These are phyloP conservation scores for Rhodotorula sp. DNA, from an alignment of 1,284 basidiomycete species.

Conservation along the genomic window DNA sequence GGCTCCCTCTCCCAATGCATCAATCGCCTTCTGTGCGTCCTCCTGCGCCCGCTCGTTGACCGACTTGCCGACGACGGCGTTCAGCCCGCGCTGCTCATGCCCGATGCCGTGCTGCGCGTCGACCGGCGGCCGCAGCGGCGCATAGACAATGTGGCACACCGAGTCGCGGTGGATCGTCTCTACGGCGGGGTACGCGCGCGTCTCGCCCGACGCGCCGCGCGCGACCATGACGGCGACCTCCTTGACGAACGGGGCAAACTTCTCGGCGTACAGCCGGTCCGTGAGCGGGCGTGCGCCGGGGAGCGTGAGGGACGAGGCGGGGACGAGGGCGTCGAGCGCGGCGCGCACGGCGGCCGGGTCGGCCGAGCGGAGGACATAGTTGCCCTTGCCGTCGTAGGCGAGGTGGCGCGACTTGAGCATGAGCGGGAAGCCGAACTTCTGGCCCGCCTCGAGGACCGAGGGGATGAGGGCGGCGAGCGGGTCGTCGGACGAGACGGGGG, in stretches of 20 bases:
- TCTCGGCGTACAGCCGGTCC: constrained; percentile 84
- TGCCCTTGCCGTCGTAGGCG: constrained; percentile 95
- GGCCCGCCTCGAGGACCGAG: constrained; percentile 61
- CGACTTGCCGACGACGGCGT: constrained; percentile 15
- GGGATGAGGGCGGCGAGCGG: constrained; percentile 54
- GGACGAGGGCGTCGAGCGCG: constrained; percentile 61
- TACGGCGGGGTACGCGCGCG: constrained; percentile 84
- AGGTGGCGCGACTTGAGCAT: constrained; percentile 96
- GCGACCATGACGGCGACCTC: constrained; percentile 99
- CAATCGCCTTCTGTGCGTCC: constrained; percentile 81
- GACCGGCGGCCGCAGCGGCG: constrained; percentile 64
- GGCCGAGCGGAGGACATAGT: constrained; percentile 69
- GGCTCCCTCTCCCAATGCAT: constrained; percentile 73
- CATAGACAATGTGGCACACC: constrained; percentile 90
- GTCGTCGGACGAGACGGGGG: constrained; percentile 37
- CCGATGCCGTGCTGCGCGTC: constrained; percentile 22
- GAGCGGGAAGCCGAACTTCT: constrained; percentile 75
- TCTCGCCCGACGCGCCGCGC: constrained; percentile 70
- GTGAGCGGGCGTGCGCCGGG: constrained; percentile 57
- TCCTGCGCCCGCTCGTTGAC: constrained; percentile 63
- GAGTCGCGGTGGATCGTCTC: constrained; percentile 95
- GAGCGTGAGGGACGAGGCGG: constrained; percentile 21
- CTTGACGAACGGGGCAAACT: constrained; percentile 84
- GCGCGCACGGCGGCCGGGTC: constrained; percentile 61
- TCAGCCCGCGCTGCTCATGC: constrained; percentile 21